phyloP scores from a whole-genome alignment of 1,284 basidiomycete species.

The Agroathelia rolfsii region DNA sequence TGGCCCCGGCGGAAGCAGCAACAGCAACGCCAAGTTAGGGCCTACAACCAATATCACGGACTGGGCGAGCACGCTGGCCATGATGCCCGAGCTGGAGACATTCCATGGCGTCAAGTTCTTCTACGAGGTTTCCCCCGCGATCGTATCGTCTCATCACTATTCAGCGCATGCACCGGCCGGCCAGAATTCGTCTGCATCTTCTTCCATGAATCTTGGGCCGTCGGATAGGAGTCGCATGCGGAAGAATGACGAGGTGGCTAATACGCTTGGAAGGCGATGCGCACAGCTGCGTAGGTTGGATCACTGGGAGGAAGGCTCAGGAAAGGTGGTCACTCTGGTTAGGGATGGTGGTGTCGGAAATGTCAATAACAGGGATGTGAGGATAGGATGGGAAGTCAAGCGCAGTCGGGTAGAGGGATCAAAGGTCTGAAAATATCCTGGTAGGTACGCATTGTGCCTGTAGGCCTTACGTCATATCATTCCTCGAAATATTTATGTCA shows the following conservation, averaged over 20 bases:
- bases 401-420: too few species aligned
- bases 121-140: slow-evolving; percentile 39
- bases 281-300: slow-evolving; percentile 45
- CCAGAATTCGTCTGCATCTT: slow-evolving; percentile 10
- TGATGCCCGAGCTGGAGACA: slow-evolving; percentile 39
- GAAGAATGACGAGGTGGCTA: slow-evolving; percentile 54
- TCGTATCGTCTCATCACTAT: slow-evolving; percentile 13
- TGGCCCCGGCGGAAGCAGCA: slow-evolving; percentile 10
- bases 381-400: too few species aligned
- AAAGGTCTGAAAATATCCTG: too few species aligned
- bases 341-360: slow-evolving; percentile 24
- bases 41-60: slow-evolving; percentile 40
- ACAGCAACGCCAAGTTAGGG: slow-evolving; percentile 14
- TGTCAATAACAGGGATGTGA: too few species aligned
- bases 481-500: too few species aligned
- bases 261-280: slow-evolving; percentile 50
- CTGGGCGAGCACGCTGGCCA: slow-evolving; percentile 43
- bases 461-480: too few species aligned
- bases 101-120: slow-evolving; percentile 57
- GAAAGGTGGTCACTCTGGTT: slow-evolving; percentile 38
- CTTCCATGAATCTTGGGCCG: slow-evolving; percentile 25
- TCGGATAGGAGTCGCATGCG: slow-evolving; percentile 46
- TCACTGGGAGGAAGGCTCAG: slow-evolving; percentile 46
- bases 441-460: too few species aligned
- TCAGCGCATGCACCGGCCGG: too few species aligned